Base-by-base conservation (phyloP, 768 basidiomycete genomes). In the Auricularia auricula-judae region DNA sequence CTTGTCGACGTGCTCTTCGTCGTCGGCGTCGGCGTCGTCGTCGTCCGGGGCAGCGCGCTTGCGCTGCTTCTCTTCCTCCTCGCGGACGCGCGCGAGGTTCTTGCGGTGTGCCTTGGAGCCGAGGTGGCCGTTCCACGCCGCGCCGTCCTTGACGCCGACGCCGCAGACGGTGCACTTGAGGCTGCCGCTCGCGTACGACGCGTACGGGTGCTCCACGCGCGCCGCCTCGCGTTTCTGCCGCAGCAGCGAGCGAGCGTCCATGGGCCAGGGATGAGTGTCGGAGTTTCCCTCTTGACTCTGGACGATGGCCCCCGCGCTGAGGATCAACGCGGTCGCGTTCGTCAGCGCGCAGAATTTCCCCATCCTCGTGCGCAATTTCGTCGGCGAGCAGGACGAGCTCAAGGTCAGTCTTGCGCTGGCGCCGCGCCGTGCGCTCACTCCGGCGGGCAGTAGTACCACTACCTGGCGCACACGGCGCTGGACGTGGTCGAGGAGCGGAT, bases 401-500 rank as follows among this genome's bases (percentile, higher is more conserved):
- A 92, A 92, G 72, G 93, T 95, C 93, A 68, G 29, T 29, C 86
- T 93, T 64, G 91, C 93, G 0, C 93, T 95, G 74, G 93, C 90
- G 23, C 88, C 88, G 63, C 75, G 3, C 39, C 39, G 7, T 7
- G 39, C 3, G 39, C 39, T 42, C 39, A 42, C 39, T 14, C 39
- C 39, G 39, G 39, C 39, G 39, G 39, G 39, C 39, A 42, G 68
- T 91, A 92, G 72, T 94, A 93, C 71, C 90, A 94, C 75, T 95
- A 93, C 68, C 86, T 93, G 64, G 91, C 93, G 0, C 93, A 96
- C 74, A 93, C 90, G 23, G 88, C 88, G 63, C 76, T 96, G 69
- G 93, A 96, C 74, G 88, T 93, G 64, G 85, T 96, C 69, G 93
- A 96, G 70, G 93, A 95, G 76, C 86, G 91, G 80, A 85, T 51